Evolutionary conservation across 164 flowering plant genomes (phyloP).

Genomic region (Magnolia officinalis): DNA sequence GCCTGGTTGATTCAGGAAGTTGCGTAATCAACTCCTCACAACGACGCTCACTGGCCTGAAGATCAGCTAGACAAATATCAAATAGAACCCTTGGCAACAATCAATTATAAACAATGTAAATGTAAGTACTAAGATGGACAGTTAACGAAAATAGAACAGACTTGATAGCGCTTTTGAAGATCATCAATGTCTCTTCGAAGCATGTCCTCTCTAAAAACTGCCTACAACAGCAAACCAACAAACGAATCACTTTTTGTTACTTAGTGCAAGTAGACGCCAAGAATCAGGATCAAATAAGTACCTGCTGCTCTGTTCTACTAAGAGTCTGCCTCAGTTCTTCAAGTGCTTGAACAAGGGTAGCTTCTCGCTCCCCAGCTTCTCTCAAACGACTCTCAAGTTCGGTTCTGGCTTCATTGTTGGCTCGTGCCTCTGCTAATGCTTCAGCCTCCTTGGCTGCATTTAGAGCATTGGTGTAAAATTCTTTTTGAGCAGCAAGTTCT

Average conservation of each 20-base stretch:
- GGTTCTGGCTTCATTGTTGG: constrained; percentile 86
- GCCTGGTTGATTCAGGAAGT: constrained; percentile 99
- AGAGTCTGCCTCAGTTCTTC: constrained; percentile 91
- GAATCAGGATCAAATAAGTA: constrained; percentile 20
- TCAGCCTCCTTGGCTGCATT: constrained; percentile 95
- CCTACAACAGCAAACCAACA: constrained; percentile 42
- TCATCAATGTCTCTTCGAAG: constrained; percentile 87
- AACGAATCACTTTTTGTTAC: neutral
- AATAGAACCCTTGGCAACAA: constrained; percentile 1
- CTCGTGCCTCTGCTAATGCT: constrained; percentile 89
- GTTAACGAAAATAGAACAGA: constrained; percentile 23
- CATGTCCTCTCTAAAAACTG: constrained; percentile 87
- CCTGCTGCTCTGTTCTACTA: constrained; percentile 93
- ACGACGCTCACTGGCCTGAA: constrained; percentile 92
- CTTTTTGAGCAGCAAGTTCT: constrained; percentile 85
- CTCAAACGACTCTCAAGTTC: constrained; percentile 86
- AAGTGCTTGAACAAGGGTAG: constrained; percentile 85
- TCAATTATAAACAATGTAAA: neutral
- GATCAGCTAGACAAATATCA: constrained; percentile 8
- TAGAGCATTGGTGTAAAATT: constrained; percentile 74
- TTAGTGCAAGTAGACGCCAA: neutral
- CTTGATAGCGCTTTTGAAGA: constrained; percentile 94
- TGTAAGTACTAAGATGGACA: constrained; percentile 2
- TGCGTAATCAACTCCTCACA: constrained; percentile 94
- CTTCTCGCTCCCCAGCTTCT: constrained; percentile 91